A percentile compares a stretch with the other conserved stretches of the same genome.
phyloP scores from a whole-genome alignment of 805 yeast species.

The Pichia pseudocactophila region DNA sequence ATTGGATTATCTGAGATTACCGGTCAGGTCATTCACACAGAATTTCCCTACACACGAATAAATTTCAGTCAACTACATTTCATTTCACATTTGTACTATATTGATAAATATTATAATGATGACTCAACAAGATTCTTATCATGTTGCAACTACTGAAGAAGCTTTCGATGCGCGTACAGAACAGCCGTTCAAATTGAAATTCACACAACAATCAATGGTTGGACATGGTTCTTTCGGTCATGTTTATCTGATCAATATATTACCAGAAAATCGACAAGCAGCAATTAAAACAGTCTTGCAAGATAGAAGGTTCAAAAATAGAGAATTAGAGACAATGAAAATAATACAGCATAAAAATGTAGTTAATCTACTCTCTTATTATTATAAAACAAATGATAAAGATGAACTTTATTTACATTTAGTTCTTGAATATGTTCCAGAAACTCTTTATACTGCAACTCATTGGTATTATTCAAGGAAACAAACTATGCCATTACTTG shows the following conservation, averaged over 20 bases:
- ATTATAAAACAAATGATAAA: constrained; percentile 55
- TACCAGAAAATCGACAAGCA: constrained; percentile 67
- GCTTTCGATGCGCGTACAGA: constrained; percentile 70
- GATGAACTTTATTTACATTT: constrained; percentile 81
- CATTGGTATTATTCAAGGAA: constrained; percentile 74
- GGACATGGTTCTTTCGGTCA: constrained; percentile 99
- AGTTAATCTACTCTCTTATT: constrained; percentile 80
- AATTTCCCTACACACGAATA: no score
- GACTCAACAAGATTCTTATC: no score
- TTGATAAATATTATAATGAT: no score
- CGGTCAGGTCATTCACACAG: no score
- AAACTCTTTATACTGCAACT: constrained; percentile 83
- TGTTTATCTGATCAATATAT: constrained; percentile 79
- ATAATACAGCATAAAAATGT: constrained; percentile 77
- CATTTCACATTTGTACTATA: not conserved
- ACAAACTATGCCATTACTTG: constrained; percentile 78
- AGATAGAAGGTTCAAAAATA: constrained; percentile 85
- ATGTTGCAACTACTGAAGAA: constrained; percentile 35
- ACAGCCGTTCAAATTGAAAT: constrained; percentile 51
- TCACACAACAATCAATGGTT: constrained; percentile 79
- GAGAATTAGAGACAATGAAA: constrained; percentile 95
- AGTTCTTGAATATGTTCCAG: constrained; percentile 91
- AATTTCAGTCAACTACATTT: no score
- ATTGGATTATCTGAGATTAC: no score
- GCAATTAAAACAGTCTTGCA: constrained; percentile 96